Conservation (phyloP, 495 filamentous ascomycete species). For the Lasiosphaeria ovina region DNA sequence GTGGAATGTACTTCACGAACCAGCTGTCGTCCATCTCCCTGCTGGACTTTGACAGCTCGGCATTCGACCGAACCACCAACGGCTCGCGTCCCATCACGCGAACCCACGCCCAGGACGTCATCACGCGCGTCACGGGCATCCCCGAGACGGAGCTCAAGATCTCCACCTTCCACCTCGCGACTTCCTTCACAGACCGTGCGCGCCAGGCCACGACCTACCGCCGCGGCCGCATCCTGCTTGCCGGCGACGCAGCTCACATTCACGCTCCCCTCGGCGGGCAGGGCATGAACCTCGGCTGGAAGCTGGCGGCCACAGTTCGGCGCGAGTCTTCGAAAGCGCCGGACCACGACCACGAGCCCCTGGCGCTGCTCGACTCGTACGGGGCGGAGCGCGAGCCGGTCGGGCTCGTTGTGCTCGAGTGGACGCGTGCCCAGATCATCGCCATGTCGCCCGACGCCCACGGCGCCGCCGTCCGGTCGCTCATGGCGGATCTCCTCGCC, state of each 20-base stretch:
- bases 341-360: constrained; percentile 1
- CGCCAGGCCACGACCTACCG: constrained; percentile 23
- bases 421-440: constrained; percentile 28
- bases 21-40: not conserved
- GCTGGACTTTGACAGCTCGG: not conserved
- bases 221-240: constrained; percentile 12
- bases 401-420: constrained; percentile 30
- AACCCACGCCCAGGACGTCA: constrained; percentile 30
- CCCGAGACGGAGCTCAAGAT: constrained; percentile 20
- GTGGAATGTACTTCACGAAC: constrained; percentile 3
- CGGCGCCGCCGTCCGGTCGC: constrained; percentile 17
- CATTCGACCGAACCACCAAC: constrained; percentile 7
- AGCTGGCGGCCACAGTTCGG: constrained; percentile 16
- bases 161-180: constrained; percentile 22
- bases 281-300: constrained; percentile 49
- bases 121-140: constrained; percentile 26
- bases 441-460: constrained; percentile 24
- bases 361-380: constrained; percentile 31
- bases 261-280: constrained; percentile 47
- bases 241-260: constrained; percentile 44
- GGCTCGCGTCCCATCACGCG: constrained; percentile 24
- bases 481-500: constrained; percentile 27
- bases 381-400: constrained; percentile 27
- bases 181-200: constrained; percentile 33
- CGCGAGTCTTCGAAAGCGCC: not conserved